Evolutionary conservation across 1,139 yeast genomes (phyloP).

Genomic region (Suhomyces bribrorum): DNA sequence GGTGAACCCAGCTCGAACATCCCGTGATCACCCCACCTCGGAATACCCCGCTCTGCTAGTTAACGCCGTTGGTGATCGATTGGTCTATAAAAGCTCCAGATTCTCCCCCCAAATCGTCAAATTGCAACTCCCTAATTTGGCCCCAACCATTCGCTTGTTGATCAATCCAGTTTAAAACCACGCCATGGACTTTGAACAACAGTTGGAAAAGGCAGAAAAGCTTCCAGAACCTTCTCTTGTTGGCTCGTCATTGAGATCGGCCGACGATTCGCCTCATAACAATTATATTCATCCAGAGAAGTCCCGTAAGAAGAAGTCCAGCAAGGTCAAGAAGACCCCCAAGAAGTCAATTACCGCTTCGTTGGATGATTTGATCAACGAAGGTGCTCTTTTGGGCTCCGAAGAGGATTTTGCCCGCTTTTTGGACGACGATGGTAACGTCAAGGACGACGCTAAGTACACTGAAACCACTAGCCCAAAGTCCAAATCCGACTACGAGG

Average conservation of each 20-base stretch:
- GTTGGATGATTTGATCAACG: slow-evolving; percentile 56
- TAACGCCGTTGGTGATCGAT: no score
- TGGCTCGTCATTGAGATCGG: slow-evolving; percentile 55
- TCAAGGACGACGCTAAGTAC: slow-evolving; percentile 48
- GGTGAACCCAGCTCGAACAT: no score
- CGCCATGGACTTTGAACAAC: slow-evolving; percentile 56
- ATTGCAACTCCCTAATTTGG: no score
- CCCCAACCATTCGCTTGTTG: no score
- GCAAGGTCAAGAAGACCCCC: slow-evolving; percentile 13
- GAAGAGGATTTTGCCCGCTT: slow-evolving; percentile 56
- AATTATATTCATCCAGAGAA: slow-evolving; percentile 50
- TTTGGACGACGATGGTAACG: slow-evolving; percentile 53
- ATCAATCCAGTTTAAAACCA: not conserved
- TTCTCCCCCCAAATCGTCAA: no score
- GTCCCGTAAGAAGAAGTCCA: slow-evolving; percentile 18
- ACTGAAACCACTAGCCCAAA: slow-evolving; percentile 4
- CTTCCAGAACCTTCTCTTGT: slow-evolving; percentile 56
- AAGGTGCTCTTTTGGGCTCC: slow-evolving; percentile 61
- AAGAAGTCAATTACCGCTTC: slow-evolving; percentile 40
- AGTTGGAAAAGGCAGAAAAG: slow-evolving; percentile 57
- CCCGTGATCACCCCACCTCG: no score
- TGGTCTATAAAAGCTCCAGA: no score
- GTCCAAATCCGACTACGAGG: slow-evolving; percentile 7
- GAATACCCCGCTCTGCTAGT: no score
- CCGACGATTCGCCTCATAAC: slow-evolving; percentile 49